Conservation (phyloP, 306 rosid genomes). For the Sindora glabra region DNA sequence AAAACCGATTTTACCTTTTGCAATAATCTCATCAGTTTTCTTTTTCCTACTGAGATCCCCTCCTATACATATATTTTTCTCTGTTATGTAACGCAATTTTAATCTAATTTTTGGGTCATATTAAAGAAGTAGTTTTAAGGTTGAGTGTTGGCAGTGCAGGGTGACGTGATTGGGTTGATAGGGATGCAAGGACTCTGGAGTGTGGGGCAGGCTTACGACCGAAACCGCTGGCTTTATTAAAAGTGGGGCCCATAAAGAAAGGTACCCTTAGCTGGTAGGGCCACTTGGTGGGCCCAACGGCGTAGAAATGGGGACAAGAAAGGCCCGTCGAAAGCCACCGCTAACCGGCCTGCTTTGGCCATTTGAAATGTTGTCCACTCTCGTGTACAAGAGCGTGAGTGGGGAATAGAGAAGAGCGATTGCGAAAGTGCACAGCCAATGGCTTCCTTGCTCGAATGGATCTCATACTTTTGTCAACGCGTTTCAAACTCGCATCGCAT, state of each 20-base stretch:
- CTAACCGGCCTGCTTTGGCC: background rate
- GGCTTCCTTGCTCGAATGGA: no score
- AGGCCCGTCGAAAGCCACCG: background rate
- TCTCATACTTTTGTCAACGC: no score
- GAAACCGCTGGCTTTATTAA: background rate
- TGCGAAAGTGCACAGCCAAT: no score
- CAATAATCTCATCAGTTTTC: no score
- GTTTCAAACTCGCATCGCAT: no score
- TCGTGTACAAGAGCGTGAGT: background rate
- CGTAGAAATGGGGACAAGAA: background rate
- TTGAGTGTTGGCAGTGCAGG: background rate
- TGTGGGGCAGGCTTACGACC: background rate
- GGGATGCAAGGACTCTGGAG: background rate
- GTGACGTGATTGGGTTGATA: background rate
- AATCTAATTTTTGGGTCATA: background rate
- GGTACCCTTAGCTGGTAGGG: background rate
- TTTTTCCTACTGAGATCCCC: no score
- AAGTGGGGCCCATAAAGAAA: slow-evolving; percentile 5
- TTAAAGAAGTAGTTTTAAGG: background rate
- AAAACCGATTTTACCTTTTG: no score
- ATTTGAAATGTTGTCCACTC: background rate
- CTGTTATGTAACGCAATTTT: no score
- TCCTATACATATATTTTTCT: no score
- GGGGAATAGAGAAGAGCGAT: no score
- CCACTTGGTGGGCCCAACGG: slow-evolving; percentile 2